phyloP scores from a whole-genome alignment of 495 filamentous ascomycete species.

The Penicillium goetzii region DNA sequence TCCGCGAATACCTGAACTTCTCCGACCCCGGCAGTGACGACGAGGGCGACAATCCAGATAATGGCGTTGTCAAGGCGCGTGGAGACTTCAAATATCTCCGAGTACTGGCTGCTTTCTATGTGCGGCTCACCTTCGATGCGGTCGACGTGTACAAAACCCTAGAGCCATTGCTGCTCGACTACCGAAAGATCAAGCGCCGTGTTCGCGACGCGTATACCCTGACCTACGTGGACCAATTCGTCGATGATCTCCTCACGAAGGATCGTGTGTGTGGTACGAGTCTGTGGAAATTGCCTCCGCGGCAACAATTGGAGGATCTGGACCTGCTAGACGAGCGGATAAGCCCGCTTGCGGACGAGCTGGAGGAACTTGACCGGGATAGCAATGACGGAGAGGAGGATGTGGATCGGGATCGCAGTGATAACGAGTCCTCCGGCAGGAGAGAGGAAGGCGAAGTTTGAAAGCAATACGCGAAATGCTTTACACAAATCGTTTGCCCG shows the following conservation, averaged over 20 bases:
- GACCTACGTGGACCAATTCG: slow-evolving; percentile 88
- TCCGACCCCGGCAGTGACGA: slow-evolving; percentile 45
- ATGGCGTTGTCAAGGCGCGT: slow-evolving; percentile 50
- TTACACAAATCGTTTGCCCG: background rate
- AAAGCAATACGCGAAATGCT: slow-evolving; percentile 8
- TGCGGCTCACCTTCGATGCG: slow-evolving; percentile 83
- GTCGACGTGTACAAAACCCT: slow-evolving; percentile 78
- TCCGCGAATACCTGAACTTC: slow-evolving; percentile 78
- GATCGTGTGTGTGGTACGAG: slow-evolving; percentile 90
- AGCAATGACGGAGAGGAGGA: slow-evolving; percentile 50
- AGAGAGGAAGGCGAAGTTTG: slow-evolving; percentile 34
- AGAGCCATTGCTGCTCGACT: slow-evolving; percentile 83
- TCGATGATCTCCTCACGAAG: slow-evolving; percentile 89
- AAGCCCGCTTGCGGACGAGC: slow-evolving; percentile 78
- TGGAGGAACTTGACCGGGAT: slow-evolving; percentile 79
- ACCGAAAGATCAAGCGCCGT: slow-evolving; percentile 77
- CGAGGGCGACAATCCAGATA: slow-evolving; percentile 34
- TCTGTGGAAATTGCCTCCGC: slow-evolving; percentile 85
- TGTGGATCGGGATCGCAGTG: slow-evolving; percentile 28
- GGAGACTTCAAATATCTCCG: slow-evolving; percentile 89
- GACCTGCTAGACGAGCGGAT: slow-evolving; percentile 83
- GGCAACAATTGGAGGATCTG: slow-evolving; percentile 85
- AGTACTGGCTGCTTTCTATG: slow-evolving; percentile 87
- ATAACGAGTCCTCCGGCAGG: slow-evolving; percentile 18
- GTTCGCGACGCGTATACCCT: slow-evolving; percentile 70